These are phyloP conservation scores for Pachysandra terminalis DNA, from an alignment of 164 flowering plant genomes.

Conservation along the genomic window DNA sequence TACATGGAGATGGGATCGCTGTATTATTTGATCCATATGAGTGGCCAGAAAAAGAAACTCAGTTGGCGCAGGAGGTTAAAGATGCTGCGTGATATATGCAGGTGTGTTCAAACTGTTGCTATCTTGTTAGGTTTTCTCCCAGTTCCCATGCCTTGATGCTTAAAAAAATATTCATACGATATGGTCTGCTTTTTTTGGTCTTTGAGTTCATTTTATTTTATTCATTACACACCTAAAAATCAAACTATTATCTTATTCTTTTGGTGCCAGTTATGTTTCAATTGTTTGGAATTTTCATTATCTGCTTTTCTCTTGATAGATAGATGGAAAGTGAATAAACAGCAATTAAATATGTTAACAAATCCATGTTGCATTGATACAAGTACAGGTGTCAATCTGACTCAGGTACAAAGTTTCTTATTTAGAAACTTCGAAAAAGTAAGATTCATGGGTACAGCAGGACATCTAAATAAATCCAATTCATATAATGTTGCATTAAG, in stretches of 20 bases:
- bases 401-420: no score
- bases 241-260: background rate
- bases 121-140: background rate
- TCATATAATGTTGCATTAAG: no score
- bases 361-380: background rate
- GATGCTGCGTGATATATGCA: slow-evolving; percentile 96
- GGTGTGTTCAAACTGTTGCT: slow-evolving; percentile 37
- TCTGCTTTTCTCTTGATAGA: background rate
- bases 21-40: slow-evolving; percentile 75
- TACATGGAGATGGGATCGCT: slow-evolving; percentile 97
- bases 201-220: background rate
- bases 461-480: no score
- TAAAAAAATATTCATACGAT: no score
- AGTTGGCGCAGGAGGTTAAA: slow-evolving; percentile 83
- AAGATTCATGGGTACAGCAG: no score
- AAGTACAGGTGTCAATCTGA: no score
- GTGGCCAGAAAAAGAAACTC: slow-evolving; percentile 89
- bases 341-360: background rate
- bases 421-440: no score
- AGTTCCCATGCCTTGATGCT: background rate
- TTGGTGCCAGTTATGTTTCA: background rate
- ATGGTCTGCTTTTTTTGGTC: background rate
- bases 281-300: background rate
- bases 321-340: background rate
- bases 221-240: background rate